phyloP scores from a whole-genome alignment of 2,329 filamentous ascomycete genomes.

The Stemphylium vesicarium region DNA sequence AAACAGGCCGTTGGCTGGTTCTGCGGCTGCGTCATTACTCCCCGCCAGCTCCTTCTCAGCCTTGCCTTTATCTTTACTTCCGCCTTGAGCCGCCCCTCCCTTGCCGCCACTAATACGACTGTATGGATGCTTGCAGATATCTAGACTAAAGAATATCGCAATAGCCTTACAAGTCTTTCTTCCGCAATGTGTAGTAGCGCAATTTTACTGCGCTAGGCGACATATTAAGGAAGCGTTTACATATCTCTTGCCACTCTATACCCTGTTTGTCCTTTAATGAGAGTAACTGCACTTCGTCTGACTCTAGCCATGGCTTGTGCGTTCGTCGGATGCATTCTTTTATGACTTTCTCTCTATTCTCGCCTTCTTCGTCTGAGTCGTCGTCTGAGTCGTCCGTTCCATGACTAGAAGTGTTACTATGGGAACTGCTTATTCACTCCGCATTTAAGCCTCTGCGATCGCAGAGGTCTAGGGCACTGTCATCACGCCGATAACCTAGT shows the following conservation, averaged over 20 bases:
- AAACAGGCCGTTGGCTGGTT: too few species aligned
- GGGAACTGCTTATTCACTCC: conserved; percentile 12
- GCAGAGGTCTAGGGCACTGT: background rate
- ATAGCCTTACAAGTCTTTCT: conserved; percentile 3
- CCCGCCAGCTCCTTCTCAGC: too few species aligned
- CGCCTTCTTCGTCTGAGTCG: conserved; percentile 10
- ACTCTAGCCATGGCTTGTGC: conserved; percentile 13
- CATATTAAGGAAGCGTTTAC: conserved; percentile 18
- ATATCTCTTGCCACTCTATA: conserved; percentile 18
- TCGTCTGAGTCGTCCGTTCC: conserved; percentile 16
- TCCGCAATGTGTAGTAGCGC: conserved; percentile 16
- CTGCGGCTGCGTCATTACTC: too few species aligned
- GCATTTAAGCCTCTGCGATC: conserved; percentile 11
- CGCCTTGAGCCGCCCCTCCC: too few species aligned
- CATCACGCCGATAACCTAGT: background rate
- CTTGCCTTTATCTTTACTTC: too few species aligned
- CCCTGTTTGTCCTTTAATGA: conserved; percentile 15
- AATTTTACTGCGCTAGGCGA: conserved; percentile 13
- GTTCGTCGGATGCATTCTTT: conserved; percentile 12
- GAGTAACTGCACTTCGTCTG: conserved; percentile 18
- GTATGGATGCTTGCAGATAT: too few species aligned
- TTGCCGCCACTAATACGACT: background rate
- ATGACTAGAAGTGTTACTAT: conserved; percentile 14
- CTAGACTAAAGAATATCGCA: background rate
- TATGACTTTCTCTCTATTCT: conserved; percentile 14